These are phyloP conservation scores for Phytopythium mirpurense DNA, from an alignment of 352 stramenopile genomes.

Conservation along the genomic window DNA sequence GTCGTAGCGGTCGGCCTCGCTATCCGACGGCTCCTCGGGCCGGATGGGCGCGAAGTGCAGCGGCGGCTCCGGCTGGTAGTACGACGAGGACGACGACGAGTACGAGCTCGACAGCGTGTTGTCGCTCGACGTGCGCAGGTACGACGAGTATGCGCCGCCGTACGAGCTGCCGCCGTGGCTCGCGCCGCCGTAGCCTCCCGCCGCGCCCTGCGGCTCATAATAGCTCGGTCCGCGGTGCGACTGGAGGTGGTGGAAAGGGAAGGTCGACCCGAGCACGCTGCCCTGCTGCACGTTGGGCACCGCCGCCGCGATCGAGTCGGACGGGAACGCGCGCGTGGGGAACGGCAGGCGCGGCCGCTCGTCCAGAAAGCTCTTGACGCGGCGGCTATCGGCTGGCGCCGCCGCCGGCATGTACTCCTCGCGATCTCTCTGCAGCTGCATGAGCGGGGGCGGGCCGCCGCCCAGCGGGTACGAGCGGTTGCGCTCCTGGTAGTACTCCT, in stretches of 20 bases:
- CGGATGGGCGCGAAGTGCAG: constrained; percentile 22
- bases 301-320: constrained; percentile 25
- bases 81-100: constrained; percentile 16
- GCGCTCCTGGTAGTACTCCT: constrained; percentile 30
- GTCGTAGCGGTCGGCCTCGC: constrained; percentile 21
- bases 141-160: constrained; percentile 30
- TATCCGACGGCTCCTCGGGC: constrained; percentile 21
- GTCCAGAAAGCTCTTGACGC: constrained; percentile 28
- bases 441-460: constrained; percentile 10
- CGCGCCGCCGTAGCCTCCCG: constrained; percentile 1
- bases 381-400: neutral
- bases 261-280: constrained; percentile 30
- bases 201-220: constrained; percentile 19
- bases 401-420: constrained; percentile 13
- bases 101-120: constrained; percentile 24
- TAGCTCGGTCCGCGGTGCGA: constrained; percentile 24
- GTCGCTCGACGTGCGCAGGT: constrained; percentile 28
- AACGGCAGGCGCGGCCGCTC: constrained; percentile 47
- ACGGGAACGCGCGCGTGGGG: constrained; percentile 53
- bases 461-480: constrained; percentile 17
- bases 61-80: constrained; percentile 13
- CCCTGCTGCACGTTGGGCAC: constrained; percentile 16
- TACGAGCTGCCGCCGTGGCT: constrained; percentile 6
- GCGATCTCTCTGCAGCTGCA: constrained; percentile 22
- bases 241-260: constrained; percentile 23